phyloP scores from a whole-genome alignment of 805 yeast species.

The Cyberlindnera euphorbiae region DNA sequence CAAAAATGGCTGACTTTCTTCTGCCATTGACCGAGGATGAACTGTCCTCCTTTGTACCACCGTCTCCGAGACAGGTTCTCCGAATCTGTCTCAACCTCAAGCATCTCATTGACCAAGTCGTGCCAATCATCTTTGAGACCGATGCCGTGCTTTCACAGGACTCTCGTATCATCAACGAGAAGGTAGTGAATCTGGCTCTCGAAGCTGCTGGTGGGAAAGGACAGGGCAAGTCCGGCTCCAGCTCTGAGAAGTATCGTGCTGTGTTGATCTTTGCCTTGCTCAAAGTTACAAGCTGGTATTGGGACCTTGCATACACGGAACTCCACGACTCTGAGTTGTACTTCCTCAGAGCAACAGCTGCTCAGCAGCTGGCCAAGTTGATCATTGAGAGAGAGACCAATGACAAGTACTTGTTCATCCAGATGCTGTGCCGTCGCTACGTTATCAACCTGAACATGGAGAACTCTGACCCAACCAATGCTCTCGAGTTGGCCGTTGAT shows the following conservation, averaged over 20 bases:
- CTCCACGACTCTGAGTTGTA: conserved; percentile 65
- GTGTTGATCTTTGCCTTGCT: conserved; percentile 65
- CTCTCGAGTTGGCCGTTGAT: conserved; percentile 81
- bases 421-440: conserved; percentile 74
- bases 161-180: conserved; percentile 53
- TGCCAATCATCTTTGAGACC: conserved; percentile 60
- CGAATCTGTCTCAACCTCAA: conserved; percentile 73
- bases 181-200: conserved; percentile 54
- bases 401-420: conserved; percentile 60
- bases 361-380: conserved; percentile 66
- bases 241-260: conserved; percentile 61
- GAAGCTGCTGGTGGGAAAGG: conserved; percentile 82
- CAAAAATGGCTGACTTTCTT: conserved; percentile 9
- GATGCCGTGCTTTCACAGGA: conserved; percentile 47
- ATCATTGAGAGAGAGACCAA: conserved; percentile 57
- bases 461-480: conserved; percentile 64
- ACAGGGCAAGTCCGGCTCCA: conserved; percentile 46
- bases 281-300: conserved; percentile 78
- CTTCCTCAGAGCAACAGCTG: conserved; percentile 56
- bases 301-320: conserved; percentile 51
- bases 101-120: conserved; percentile 60
- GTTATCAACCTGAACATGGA: conserved; percentile 56
- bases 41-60: conserved; percentile 27
- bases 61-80: conserved; percentile 62
- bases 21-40: conserved; percentile 22